phyloP scores from a whole-genome alignment of 2,329 filamentous ascomycete species.

The Lasiodiplodia gonubiensis region DNA sequence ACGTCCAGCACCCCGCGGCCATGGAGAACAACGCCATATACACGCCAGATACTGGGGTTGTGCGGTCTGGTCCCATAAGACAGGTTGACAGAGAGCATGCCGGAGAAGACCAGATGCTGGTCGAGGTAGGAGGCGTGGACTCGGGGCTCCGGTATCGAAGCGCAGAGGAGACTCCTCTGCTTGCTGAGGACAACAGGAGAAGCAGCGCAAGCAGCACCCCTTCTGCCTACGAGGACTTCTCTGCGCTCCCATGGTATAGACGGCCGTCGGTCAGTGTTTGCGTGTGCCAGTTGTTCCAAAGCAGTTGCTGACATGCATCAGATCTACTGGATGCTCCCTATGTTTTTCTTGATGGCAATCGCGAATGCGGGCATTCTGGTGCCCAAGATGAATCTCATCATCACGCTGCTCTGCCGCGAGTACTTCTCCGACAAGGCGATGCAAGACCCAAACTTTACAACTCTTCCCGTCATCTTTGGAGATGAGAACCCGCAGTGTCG shows the following conservation, averaged over 20 bases:
- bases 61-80: conserved; percentile 24
- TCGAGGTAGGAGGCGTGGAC: conserved; percentile 56
- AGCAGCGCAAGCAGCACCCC: conserved; percentile 20
- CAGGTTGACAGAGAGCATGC: conserved; percentile 28
- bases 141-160: conserved; percentile 3
- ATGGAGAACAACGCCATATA: conserved; percentile 38
- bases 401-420: conserved; percentile 80
- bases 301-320: conserved; percentile 30
- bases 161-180: conserved; percentile 19
- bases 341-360: conserved; percentile 80
- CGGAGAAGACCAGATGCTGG: conserved; percentile 48
- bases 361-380: conserved; percentile 87
- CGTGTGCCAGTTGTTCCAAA: background rate
- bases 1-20: background rate
- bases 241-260: conserved; percentile 66
- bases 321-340: conserved; percentile 83
- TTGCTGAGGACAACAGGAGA: conserved; percentile 4
- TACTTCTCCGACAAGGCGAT: conserved; percentile 70
- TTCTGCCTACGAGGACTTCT: conserved; percentile 57
- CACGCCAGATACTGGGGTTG: conserved; percentile 40
- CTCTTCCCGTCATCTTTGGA: conserved; percentile 69
- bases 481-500: conserved; percentile 79
- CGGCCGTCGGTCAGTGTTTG: conserved; percentile 61
- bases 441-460: conserved; percentile 54
- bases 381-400: conserved; percentile 84